phyloP scores from a whole-genome alignment of 129 eudicot genomes.

The Artemisia argyi region DNA sequence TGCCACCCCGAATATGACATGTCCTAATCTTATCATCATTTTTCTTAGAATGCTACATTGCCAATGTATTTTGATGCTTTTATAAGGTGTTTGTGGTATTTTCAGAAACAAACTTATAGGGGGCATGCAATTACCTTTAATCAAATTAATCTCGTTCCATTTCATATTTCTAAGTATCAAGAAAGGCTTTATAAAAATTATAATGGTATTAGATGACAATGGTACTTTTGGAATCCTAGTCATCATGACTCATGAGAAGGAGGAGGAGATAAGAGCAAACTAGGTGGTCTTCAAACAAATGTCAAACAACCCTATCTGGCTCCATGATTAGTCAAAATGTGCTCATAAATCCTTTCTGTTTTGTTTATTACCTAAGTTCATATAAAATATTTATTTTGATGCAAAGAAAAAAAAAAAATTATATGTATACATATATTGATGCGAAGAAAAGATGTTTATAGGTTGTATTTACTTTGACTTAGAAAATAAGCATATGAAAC shows the following conservation, averaged over 20 bases:
- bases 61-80: background rate
- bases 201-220: background rate
- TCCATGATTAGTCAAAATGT: background rate
- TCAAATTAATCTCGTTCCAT: background rate
- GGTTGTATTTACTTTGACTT: too few species aligned
- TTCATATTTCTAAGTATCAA: background rate
- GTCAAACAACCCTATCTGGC: background rate
- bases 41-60: background rate
- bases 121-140: too few species aligned
- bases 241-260: conserved; percentile 7
- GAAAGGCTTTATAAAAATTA: background rate
- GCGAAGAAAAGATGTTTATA: too few species aligned
- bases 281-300: background rate
- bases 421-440: too few species aligned
- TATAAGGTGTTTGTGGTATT: background rate
- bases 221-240: background rate
- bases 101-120: background rate
- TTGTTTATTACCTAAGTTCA: background rate
- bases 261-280: background rate
- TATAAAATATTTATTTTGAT: too few species aligned
- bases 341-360: background rate
- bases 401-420: too few species aligned
- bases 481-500: too few species aligned
- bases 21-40: conserved; percentile 15
- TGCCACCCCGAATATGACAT: conserved; percentile 6